A percentile compares a stretch with the other conserved stretches of the same genome.
These are phyloP conservation scores for Colletotrichum ledebouriae DNA, from an alignment of 2,329 filamentous ascomycete species.

Conservation along the genomic window DNA sequence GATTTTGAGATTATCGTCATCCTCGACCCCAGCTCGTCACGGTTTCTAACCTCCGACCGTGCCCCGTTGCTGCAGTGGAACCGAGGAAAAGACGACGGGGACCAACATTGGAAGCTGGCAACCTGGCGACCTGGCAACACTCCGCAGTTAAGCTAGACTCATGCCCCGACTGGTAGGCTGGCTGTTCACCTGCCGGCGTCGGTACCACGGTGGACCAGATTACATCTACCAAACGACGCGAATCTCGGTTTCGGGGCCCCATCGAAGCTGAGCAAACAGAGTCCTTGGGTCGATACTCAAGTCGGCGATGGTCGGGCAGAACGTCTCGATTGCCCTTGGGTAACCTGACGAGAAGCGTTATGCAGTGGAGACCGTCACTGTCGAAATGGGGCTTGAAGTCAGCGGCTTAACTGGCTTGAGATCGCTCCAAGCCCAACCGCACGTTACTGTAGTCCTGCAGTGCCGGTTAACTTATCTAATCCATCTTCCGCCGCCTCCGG, in stretches of 20 bases:
- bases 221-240: constrained; percentile 3
- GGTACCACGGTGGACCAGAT: constrained; percentile 14
- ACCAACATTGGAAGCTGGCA: neutral
- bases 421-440: constrained; percentile 11
- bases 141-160: too few species aligned
- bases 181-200: constrained; percentile 19
- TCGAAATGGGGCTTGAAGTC: constrained; percentile 35
- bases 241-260: constrained; percentile 31
- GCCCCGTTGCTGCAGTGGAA: constrained; percentile 1
- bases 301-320: constrained; percentile 21
- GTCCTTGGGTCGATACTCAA: neutral
- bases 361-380: constrained; percentile 25
- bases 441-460: neutral
- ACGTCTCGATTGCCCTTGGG: constrained; percentile 16
- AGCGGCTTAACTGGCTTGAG: constrained; percentile 39
- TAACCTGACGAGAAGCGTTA: constrained; percentile 31
- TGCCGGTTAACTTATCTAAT: constrained; percentile 29
- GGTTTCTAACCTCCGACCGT: neutral
- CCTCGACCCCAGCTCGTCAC: neutral
- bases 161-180: constrained; percentile 4
- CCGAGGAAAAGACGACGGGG: neutral
- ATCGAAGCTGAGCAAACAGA: constrained; percentile 16
- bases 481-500: constrained; percentile 11
- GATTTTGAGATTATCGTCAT: constrained; percentile 28
- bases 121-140: neutral